A percentile compares a stretch with the other conserved stretches of the same genome.
Evolutionary conservation across 1,284 basidiomycete genomes (phyloP).

Genomic region (Trametes versicolor): DNA sequence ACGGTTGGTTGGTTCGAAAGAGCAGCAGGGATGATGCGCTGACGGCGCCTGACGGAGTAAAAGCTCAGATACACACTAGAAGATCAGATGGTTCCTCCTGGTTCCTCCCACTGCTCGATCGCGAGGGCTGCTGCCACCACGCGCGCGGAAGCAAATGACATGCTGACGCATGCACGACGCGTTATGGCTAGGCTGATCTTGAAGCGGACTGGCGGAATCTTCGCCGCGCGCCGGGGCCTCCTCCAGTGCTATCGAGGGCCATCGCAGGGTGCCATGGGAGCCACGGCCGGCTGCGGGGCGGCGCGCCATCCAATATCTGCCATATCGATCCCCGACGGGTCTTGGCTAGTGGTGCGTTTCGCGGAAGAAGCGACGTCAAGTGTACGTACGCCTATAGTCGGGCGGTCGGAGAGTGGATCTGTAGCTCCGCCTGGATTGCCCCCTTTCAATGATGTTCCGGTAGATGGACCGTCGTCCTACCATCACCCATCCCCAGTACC

Average conservation of each 20-base stretch:
- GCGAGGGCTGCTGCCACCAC: conserved; percentile 16
- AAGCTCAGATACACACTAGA: conserved; percentile 16
- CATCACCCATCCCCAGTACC: conserved; percentile 7
- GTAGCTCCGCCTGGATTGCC: conserved; percentile 19
- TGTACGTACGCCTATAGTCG: conserved; percentile 5
- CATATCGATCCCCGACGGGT: conserved; percentile 17
- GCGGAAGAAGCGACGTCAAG: conserved; percentile 28
- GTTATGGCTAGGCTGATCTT: conserved; percentile 25
- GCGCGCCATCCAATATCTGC: neutral
- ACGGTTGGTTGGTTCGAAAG: neutral
- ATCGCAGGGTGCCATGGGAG: conserved; percentile 11
- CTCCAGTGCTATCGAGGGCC: conserved; percentile 20
- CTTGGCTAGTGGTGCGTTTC: conserved; percentile 17
- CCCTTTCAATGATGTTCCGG: neutral
- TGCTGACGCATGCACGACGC: conserved; percentile 27
- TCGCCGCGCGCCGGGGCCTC: conserved; percentile 11
- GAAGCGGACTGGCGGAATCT: conserved; percentile 18
- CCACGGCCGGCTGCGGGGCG: conserved; percentile 3
- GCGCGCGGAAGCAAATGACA: conserved; percentile 33
- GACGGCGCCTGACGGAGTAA: conserved; percentile 14
- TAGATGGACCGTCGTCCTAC: neutral
- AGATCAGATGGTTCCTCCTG: conserved; percentile 33
- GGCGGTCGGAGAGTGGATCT: conserved; percentile 18
- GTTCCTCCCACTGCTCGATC: conserved; percentile 10
- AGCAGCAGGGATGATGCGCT: neutral